Conservation (phyloP, 306 rosid species). For the Trifolium subterraneum region DNA sequence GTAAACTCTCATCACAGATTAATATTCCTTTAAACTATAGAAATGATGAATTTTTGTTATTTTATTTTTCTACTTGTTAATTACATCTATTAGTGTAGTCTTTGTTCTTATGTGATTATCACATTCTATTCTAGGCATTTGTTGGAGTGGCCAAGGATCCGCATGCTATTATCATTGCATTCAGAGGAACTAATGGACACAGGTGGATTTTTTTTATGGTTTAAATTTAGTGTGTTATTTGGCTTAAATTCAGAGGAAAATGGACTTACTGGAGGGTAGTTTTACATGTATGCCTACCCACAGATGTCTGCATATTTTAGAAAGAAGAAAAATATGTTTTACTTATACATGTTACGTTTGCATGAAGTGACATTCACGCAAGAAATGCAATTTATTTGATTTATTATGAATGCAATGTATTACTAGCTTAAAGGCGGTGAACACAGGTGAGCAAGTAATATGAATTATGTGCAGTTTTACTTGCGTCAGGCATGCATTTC, state of each 20-base stretch:
- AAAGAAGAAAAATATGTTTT: constrained; percentile 9
- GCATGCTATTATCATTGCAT: constrained; percentile 80
- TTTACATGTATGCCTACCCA: constrained; percentile 16
- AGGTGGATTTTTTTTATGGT: constrained; percentile 54
- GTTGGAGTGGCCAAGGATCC: constrained; percentile 89
- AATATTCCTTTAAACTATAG: constrained; percentile 22
- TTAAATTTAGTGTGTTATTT: constrained; percentile 10
- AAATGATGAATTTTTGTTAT: constrained; percentile 13
- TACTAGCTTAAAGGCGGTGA: constrained; percentile 8
- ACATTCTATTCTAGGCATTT: constrained; percentile 62
- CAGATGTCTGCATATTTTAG: constrained; percentile 26
- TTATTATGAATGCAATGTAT: constrained; percentile 10
- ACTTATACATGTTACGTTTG: constrained; percentile 25
- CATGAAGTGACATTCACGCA: constrained; percentile 13
- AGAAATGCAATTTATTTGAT: constrained; percentile 22
- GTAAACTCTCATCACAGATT: constrained; percentile 44
- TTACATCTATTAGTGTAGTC: not conserved
- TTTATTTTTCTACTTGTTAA: constrained; percentile 17
- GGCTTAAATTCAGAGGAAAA: not conserved
- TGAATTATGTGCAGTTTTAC: constrained; percentile 15
- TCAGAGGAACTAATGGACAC: constrained; percentile 94
- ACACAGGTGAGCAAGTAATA: not conserved
- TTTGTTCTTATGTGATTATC: constrained; percentile 34
- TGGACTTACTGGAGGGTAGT: not conserved
- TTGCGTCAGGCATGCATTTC: constrained; percentile 30